phyloP scores from a whole-genome alignment of 2,329 filamentous ascomycete genomes.

The Hypoxylon sp. region DNA sequence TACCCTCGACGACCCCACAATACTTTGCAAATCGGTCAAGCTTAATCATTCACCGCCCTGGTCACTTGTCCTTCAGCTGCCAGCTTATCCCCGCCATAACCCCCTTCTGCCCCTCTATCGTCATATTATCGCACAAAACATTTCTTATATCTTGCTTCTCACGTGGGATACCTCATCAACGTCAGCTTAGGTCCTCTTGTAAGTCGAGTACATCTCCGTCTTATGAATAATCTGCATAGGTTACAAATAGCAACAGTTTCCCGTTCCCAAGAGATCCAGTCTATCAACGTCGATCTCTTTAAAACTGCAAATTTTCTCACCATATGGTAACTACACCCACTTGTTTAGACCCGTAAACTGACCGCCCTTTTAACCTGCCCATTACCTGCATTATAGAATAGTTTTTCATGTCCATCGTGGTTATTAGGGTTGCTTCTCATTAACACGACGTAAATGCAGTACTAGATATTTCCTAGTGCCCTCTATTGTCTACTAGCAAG shows the following conservation, averaged over 20 bases:
- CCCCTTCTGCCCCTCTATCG: slow-evolving; percentile 17
- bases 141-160: slow-evolving; percentile 1
- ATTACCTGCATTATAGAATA: background rate
- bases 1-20: slow-evolving; percentile 1
- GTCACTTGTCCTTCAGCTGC: slow-evolving; percentile 9
- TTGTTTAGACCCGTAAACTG: background rate
- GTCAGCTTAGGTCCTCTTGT: background rate
- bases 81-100: slow-evolving; percentile 2
- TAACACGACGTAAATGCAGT: background rate
- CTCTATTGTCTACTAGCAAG: background rate
- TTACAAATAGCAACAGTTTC: background rate
- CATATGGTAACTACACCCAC: background rate
- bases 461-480: background rate
- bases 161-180: background rate
- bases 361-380: slow-evolving; percentile 7
- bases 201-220: too few relatives aligned
- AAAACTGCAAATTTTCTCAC: background rate
- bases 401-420: background rate
- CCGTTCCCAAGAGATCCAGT: background rate
- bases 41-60: slow-evolving; percentile 40
- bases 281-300: background rate
- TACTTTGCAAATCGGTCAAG: slow-evolving; percentile 10
- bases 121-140: slow-evolving; percentile 13
- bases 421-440: background rate
- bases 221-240: too few relatives aligned